Evolutionary conservation across 2,329 filamentous ascomycete genomes (phyloP), one percentile per base, ranked within the genome.

Genomic region (Colletotrichum tanaceti): DNA sequence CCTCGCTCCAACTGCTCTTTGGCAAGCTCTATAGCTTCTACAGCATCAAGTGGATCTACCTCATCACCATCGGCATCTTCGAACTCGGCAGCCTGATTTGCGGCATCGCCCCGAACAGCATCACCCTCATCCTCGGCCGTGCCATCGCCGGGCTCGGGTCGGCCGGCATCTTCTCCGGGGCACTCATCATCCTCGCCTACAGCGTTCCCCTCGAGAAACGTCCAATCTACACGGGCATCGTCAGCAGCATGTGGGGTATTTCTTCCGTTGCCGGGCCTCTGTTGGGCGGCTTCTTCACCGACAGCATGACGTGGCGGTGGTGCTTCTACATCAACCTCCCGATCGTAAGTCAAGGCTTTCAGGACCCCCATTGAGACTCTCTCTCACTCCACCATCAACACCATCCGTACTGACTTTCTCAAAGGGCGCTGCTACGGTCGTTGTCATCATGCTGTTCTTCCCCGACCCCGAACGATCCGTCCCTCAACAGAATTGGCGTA

Each of bases 231-330:
- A 77, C 75, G n/a, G 83, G 83, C 54, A 69, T 81, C 4, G 74
- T 81, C 47, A 76, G 76, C n/a, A 78, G 75, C 58, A 84, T 85
- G 75, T 85, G 80, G 73, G 84, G 82, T 24, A 79, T 86, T 55
- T 81, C 84, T 0, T 77, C 76, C 0, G 77, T 79, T 1, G 74
- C 76, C 2, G 78, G 78, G 0, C 78, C 78, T 9, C 67, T 79
- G 5, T 73, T 80, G 1, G 78, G 78, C 4, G 78, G 78, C 28
- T 65, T 78, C 28, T 77, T 80, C n/a, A 79, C 78, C 11, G 77
- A 77, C 60, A 71, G 72, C 41, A 66, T 81, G 1, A 75, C 75
- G 1, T 81, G 79, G 79, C 73, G 80, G 13, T 82, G 81, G 80
- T 81, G 78, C 59, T 79, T 79, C 71, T 81, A 79, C 68, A 80